A percentile compares a stretch with the other conserved stretches of the same genome.
Conservation (phyloP, 331 rosid species). For the Malus hybrid region DNA sequence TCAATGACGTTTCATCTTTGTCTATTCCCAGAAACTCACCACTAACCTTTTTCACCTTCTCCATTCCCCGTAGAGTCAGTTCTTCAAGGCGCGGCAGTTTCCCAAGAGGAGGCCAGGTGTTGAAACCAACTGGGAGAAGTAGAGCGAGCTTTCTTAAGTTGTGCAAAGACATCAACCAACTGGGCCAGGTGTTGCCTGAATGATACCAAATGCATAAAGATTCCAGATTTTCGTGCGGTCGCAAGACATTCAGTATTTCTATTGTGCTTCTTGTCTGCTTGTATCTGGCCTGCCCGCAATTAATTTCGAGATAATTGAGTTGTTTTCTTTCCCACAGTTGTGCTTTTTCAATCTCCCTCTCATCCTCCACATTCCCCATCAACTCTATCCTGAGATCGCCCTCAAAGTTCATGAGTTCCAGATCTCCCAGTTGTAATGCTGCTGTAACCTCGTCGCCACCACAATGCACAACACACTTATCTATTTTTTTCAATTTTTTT, state of each 20-base stretch:
- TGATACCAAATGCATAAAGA: neutral
- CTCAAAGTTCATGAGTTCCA: no score
- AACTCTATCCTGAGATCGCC: neutral
- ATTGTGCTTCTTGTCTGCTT: neutral
- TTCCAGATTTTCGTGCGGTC: neutral
- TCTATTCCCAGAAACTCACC: no score
- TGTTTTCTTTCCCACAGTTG: neutral
- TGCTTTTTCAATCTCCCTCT: neutral
- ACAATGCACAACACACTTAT: accelerated
- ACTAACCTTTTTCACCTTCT: no score
- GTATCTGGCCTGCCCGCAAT: accelerated
- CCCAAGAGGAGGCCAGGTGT: neutral
- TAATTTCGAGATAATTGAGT: accelerated
- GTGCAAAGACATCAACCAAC: neutral
- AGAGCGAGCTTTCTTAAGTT: neutral
- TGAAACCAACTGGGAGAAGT: neutral
- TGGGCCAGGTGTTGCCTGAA: neutral
- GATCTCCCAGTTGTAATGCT: neutral
- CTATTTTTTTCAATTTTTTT: neutral
- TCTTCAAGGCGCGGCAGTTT: neutral
- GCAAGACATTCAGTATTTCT: neutral
- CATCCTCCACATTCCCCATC: neutral
- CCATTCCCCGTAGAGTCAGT: no score
- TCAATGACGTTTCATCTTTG: no score
- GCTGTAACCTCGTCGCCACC: neutral